phyloP scores from a whole-genome alignment of 2,329 filamentous ascomycete genomes.

The Monosporascus sp. region DNA sequence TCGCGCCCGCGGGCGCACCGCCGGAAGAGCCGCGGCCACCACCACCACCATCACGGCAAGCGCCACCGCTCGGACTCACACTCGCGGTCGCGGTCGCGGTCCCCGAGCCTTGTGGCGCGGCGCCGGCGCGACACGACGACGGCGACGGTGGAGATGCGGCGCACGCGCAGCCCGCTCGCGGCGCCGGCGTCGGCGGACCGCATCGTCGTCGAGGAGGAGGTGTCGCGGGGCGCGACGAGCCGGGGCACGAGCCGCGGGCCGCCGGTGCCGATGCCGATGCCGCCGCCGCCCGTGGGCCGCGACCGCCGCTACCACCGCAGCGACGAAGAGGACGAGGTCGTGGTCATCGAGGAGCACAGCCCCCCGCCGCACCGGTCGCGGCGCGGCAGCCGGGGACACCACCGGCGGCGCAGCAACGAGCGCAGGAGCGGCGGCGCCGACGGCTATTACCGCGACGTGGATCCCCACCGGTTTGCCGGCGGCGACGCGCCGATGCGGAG shows the following conservation, averaged over 20 bases:
- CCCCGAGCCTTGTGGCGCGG: not conserved
- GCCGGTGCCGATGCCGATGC: conserved; percentile 1
- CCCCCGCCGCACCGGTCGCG: conserved; percentile 22
- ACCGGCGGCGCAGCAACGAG: conserved; percentile 17
- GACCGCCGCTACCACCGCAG: conserved; percentile 3
- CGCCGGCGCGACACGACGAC: no score
- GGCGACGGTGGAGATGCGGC: no score
- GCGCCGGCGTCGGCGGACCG: conserved; percentile 10
- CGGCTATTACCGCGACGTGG: conserved; percentile 23
- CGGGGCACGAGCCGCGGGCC: not conserved
- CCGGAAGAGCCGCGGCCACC: not conserved
- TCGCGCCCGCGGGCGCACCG: conserved; percentile 17
- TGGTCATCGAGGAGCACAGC: conserved; percentile 32
- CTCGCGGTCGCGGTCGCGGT: not conserved
- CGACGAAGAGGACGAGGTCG: conserved; percentile 29
- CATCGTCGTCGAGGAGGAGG: conserved; percentile 27
- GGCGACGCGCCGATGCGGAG: conserved; percentile 25
- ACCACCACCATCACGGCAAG: not conserved
- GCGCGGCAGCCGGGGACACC: conserved; percentile 19
- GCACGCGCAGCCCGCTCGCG: no score
- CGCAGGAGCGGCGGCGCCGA: conserved; percentile 14
- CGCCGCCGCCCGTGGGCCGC: not conserved
- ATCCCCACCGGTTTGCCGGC: conserved; percentile 26
- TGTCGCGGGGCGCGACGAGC: conserved; percentile 5
- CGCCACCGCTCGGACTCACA: not conserved